Evolutionary conservation across 1,284 basidiomycete genomes (phyloP).

Genomic region (Bondarzewia mesenterica): DNA sequence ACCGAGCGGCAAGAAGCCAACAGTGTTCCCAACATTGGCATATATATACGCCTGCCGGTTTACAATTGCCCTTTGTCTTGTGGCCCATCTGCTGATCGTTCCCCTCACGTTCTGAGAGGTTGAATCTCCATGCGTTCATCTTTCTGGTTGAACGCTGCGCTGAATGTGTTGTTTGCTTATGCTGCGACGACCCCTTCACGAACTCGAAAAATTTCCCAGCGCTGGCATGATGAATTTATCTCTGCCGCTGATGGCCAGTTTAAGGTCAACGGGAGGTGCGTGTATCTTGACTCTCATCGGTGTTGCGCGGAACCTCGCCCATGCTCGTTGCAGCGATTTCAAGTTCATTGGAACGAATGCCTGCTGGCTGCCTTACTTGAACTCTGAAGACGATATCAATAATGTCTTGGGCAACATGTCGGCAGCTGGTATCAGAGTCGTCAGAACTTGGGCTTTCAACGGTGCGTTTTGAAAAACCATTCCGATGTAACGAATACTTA

Average conservation of each 20-base stretch:
- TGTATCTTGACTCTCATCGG: not conserved
- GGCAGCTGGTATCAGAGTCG: constrained; percentile 21
- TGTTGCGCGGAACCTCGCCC: not conserved
- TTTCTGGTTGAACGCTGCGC: constrained; percentile 3
- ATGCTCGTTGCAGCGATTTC: constrained; percentile 34
- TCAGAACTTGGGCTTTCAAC: constrained; percentile 25
- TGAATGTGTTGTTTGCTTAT: constrained; percentile 4
- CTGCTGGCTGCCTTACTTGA: constrained; percentile 28
- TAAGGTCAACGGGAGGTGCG: constrained; percentile 8
- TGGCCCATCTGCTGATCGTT: not conserved
- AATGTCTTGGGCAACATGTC: constrained; percentile 18
- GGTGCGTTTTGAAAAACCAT: constrained; percentile 9
- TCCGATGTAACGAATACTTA: too few species aligned
- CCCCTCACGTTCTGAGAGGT: not conserved
- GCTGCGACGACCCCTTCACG: constrained; percentile 6
- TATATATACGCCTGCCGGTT: too few species aligned
- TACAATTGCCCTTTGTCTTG: not conserved
- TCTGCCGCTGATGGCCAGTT: not conserved
- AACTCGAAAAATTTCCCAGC: not conserved
- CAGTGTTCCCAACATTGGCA: too few species aligned
- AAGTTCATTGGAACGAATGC: constrained; percentile 56
- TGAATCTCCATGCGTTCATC: constrained; percentile 6
- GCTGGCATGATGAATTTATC: constrained; percentile 11
- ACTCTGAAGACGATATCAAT: constrained; percentile 19
- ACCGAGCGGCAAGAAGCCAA: too few species aligned